Evolutionary conservation across 768 basidiomycete species (phyloP).

Genomic region (Russula dissimulans): DNA sequence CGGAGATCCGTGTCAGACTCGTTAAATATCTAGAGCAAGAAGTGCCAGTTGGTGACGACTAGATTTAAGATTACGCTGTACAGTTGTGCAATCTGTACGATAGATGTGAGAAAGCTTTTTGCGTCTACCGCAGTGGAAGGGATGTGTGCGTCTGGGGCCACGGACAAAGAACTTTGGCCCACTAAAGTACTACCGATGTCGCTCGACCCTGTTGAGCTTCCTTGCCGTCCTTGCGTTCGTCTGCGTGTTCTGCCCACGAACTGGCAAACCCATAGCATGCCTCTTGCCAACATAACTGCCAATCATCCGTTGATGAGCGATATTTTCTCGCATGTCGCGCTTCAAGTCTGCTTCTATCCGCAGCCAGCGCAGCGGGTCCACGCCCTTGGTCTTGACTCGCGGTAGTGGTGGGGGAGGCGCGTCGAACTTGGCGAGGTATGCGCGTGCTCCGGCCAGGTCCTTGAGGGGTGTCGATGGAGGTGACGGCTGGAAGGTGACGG

Average conservation of each 20-base stretch:
- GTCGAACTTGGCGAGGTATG: background rate
- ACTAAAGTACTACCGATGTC: constrained; percentile 31
- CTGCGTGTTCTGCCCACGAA: constrained; percentile 89
- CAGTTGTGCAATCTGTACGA: background rate
- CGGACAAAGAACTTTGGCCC: too few species aligned
- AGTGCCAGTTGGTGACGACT: constrained; percentile 88
- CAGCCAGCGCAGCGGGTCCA: constrained; percentile 62
- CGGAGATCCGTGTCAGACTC: constrained; percentile 86
- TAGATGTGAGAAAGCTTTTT: background rate
- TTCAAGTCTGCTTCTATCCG: constrained; percentile 84
- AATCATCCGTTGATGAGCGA: constrained; percentile 87
- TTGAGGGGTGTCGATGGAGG: constrained; percentile 31
- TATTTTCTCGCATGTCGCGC: constrained; percentile 79
- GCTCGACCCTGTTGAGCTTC: constrained; percentile 80
- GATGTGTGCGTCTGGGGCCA: too few species aligned
- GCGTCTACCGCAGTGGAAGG: background rate
- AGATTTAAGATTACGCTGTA: constrained; percentile 20
- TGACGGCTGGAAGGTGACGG: constrained; percentile 40
- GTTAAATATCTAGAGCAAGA: constrained; percentile 94
- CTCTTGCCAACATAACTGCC: constrained; percentile 89
- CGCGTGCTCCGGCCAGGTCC: constrained; percentile 22
- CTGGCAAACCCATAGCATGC: constrained; percentile 89
- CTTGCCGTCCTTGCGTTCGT: constrained; percentile 85
- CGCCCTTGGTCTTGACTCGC: constrained; percentile 16
- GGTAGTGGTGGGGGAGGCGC: constrained; percentile 1